A percentile compares a stretch with the other conserved stretches of the same genome.
Conservation (phyloP, 306 rosid genomes). For the Abrus pulchellus region DNA sequence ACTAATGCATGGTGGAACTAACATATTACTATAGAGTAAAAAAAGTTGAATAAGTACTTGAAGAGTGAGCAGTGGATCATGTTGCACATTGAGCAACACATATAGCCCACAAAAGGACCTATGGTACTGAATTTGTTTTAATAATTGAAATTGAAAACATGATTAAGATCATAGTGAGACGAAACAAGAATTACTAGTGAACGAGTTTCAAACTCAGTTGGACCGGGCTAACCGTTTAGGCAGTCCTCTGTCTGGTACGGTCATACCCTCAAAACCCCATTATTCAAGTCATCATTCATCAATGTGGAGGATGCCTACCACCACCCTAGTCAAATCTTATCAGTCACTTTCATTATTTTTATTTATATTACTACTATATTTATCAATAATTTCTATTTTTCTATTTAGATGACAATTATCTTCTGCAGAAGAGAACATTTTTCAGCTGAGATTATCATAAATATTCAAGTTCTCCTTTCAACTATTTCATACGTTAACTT, state of each 20-base stretch:
- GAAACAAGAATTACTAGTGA: background rate
- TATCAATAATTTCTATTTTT: too few species aligned
- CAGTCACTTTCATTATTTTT: too few species aligned
- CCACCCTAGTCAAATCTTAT: too few species aligned
- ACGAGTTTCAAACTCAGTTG: background rate
- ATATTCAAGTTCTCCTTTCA: too few species aligned
- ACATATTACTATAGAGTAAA: background rate
- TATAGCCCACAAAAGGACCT: constrained; percentile 14
- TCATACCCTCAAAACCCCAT: background rate
- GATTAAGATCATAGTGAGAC: background rate
- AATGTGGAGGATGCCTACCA: background rate
- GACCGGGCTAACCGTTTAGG: background rate
- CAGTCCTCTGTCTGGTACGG: constrained; percentile 1
- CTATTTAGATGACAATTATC: too few species aligned
- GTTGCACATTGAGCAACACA: constrained; percentile 13
- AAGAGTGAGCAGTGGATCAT: background rate
- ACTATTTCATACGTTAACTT: too few species aligned
- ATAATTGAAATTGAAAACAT: constrained; percentile 2
- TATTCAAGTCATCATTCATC: background rate
- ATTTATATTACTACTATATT: too few species aligned
- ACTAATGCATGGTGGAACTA: background rate
- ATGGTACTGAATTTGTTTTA: background rate
- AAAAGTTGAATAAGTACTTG: background rate
- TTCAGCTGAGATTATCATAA: too few species aligned
- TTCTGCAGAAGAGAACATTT: too few species aligned